Base-by-base conservation (phyloP, 2,329 filamentous ascomycete genomes). In the Colletotrichum sp. region DNA sequence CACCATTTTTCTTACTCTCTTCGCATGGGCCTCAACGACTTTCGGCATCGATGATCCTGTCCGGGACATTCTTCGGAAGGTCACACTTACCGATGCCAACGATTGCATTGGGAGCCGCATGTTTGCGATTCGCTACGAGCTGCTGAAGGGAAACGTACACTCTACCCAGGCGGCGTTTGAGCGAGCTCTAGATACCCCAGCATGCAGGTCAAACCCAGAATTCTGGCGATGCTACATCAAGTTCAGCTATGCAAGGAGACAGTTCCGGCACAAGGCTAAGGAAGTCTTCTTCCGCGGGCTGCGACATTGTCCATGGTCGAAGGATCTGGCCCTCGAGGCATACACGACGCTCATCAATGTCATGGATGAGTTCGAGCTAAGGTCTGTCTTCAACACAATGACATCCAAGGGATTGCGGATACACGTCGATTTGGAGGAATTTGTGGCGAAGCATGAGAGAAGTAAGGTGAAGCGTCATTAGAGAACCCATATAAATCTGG, bases 1-100 rank as follows among this genome's bases (percentile, higher is more conserved):
- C 84, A 94, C 92, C 2, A 88, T 95, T 8, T 93, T 98, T 76
- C 88, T 97, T 2, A 87, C 90, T 2, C 85, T 97, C 1, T 94
- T 94, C 77, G 90, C 92, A n/a, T 94, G 93, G 87, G 93, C 94
- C 77, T 93, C 96, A 81, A 88, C 91, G 3, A 91, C 93, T 9
- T 91, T 95, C 58, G 90, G 93, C 28, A 89, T 97, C 70, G 91
- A 95, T 76, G 94, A 97, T 79, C 93, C 95, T 21, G 91, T 97
- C 24, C 92, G 94, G n/a, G 87, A 90, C 8, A 84, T 94, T 10
- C 85, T 96, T 13, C 84, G 89, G 24, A 87, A 88, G 81, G 89
- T 89, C 80, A 83, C 91, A 0, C 83, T 90, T 4, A 77, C 81
- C 8, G 78, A 80, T 18, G 66, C 74, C 8, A 82, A 86, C 67